A percentile compares a stretch with the other conserved stretches of the same genome.
These are phyloP conservation scores for Telopea speciosissima DNA, from an alignment of 177 flowering plant genomes.

Conservation along the genomic window DNA sequence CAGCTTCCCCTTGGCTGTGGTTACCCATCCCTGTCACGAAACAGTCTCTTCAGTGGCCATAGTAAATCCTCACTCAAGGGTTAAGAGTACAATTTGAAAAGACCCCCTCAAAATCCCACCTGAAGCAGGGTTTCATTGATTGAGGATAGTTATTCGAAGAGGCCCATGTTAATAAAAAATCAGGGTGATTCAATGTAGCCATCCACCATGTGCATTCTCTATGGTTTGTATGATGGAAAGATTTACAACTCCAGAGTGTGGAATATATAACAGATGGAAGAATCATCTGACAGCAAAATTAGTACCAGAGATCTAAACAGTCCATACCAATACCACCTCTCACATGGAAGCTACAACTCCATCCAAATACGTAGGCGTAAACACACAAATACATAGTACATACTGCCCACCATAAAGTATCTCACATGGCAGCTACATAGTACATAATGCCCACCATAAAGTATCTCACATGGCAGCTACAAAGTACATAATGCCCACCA, in stretches of 20 bases:
- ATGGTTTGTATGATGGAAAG: too few species aligned
- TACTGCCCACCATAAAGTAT: too few species aligned
- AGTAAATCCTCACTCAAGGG: not conserved
- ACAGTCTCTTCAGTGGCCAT: not conserved
- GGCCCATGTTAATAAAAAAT: not conserved
- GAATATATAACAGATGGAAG: too few species aligned
- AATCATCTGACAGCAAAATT: too few species aligned
- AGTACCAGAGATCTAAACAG: not conserved
- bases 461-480: too few species aligned
- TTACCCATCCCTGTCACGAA: conserved; percentile 59
- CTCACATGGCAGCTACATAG: too few species aligned
- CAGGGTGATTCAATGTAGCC: not conserved
- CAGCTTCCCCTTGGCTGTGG: conserved; percentile 79
- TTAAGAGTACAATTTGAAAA: not conserved
- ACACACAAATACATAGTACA: too few species aligned
- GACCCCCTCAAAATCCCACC: not conserved
- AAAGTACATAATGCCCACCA: too few species aligned
- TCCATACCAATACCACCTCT: not conserved
- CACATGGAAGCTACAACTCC: not conserved
- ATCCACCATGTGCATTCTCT: too few species aligned
- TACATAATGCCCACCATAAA: too few species aligned
- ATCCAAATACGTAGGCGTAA: not conserved
- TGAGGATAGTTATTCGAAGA: not conserved
- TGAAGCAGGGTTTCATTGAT: not conserved
- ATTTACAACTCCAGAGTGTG: too few species aligned